These are phyloP conservation scores for Phialocephala sp. DNA, from an alignment of 2,329 filamentous ascomycete species.

Conservation along the genomic window DNA sequence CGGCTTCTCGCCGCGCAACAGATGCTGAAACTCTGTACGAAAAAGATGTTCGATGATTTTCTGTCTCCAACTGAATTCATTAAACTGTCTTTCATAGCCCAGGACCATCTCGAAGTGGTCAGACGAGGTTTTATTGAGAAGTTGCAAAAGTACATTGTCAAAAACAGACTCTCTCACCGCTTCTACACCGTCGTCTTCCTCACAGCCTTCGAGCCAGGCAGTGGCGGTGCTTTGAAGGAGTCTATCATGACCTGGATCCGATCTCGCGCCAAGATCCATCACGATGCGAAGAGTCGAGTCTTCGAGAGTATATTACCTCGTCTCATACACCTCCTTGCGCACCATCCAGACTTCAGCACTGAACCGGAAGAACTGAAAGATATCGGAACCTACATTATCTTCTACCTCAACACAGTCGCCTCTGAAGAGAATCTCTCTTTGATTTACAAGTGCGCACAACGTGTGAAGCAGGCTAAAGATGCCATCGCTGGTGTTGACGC, in stretches of 20 bases:
- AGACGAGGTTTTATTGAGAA: slow-evolving; percentile 81
- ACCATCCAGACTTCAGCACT: slow-evolving; percentile 86
- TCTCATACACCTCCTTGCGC: slow-evolving; percentile 84
- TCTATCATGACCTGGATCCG: slow-evolving; percentile 88
- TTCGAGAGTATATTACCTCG: slow-evolving; percentile 85
- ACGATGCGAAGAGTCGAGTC: slow-evolving; percentile 62
- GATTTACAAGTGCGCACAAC: slow-evolving; percentile 90
- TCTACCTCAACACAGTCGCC: slow-evolving; percentile 83
- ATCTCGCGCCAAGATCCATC: slow-evolving; percentile 74
- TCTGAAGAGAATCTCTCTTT: slow-evolving; percentile 86
- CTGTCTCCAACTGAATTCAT: slow-evolving; percentile 80
- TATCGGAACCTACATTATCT: slow-evolving; percentile 87
- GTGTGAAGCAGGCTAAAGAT: slow-evolving; percentile 89
- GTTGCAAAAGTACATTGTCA: slow-evolving; percentile 87
- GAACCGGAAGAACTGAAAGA: slow-evolving; percentile 74
- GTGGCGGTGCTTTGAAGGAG: slow-evolving; percentile 44
- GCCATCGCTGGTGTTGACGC: slow-evolving; percentile 71
- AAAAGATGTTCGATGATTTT: slow-evolving; percentile 76
- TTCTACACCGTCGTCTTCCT: slow-evolving; percentile 93
- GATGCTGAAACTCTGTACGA: slow-evolving; percentile 81
- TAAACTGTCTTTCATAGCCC: slow-evolving; percentile 77
- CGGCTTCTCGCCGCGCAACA: slow-evolving; percentile 82
- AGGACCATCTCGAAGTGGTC: slow-evolving; percentile 77
- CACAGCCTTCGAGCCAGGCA: slow-evolving; percentile 85
- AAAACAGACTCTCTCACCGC: slow-evolving; percentile 69